These are phyloP conservation scores for Silybum marianum DNA, from an alignment of 129 eudicot genomes.

Conservation along the genomic window DNA sequence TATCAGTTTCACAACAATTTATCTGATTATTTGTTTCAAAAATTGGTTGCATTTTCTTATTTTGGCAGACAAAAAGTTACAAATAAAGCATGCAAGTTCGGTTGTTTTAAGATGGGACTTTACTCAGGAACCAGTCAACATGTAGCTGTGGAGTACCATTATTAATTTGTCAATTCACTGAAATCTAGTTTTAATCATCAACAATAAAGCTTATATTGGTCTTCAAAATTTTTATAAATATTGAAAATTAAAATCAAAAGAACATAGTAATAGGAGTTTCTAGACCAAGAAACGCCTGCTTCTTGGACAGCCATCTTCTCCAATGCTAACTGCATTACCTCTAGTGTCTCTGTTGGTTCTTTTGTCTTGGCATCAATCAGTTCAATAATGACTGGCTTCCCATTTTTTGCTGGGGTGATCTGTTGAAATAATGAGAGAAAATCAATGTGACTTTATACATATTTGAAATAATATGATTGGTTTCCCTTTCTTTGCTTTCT, in stretches of 20 bases:
- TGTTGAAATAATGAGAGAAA: slow-evolving; percentile 29
- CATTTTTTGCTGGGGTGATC: slow-evolving; percentile 89
- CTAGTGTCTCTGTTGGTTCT: slow-evolving; percentile 74
- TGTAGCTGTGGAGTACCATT: neutral
- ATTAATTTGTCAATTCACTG: neutral
- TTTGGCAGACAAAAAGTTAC: neutral
- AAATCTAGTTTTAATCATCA: neutral
- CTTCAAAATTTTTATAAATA: neutral
- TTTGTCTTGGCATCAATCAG: slow-evolving; percentile 93
- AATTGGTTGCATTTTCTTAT: neutral
- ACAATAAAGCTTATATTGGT: neutral
- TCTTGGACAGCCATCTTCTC: neutral
- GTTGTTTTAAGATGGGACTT: neutral
- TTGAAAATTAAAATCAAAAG: neutral
- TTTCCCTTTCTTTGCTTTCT: neutral
- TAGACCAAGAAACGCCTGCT: neutral
- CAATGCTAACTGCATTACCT: slow-evolving; percentile 46
- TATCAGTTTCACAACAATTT: neutral
- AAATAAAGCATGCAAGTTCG: neutral
- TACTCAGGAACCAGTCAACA: neutral
- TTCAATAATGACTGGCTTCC: slow-evolving; percentile 82
- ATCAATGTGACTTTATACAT: neutral
- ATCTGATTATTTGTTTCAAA: neutral
- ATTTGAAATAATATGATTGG: neutral
- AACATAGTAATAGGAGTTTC: neutral